Percentiles rank a stretch among this genome's conserved stretches.
Evolutionary conservation across 345 rosid species (phyloP).

Genomic region (Citrus mangshanensis): DNA sequence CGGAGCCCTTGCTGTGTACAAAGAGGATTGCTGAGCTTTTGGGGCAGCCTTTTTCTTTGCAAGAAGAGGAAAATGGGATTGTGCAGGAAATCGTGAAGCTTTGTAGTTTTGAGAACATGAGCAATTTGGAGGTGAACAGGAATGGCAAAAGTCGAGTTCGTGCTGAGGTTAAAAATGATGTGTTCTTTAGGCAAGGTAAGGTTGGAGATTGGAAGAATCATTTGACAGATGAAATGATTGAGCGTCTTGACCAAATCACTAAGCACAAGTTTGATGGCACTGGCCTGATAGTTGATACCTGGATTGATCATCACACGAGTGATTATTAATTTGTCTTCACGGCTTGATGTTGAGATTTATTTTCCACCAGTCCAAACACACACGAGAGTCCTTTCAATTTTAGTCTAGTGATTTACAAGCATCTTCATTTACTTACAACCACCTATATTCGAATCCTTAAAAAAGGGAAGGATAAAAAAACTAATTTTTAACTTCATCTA

Average conservation of each 20-base stretch:
- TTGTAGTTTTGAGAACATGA: background rate
- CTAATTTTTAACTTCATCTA: too few species aligned
- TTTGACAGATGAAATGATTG: background rate
- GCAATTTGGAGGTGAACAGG: background rate
- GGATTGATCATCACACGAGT: too few species aligned
- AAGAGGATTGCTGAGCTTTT: background rate
- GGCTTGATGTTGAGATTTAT: too few species aligned
- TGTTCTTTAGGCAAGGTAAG: background rate
- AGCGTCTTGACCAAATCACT: background rate
- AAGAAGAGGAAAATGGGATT: background rate
- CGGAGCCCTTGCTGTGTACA: background rate
- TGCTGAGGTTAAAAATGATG: background rate
- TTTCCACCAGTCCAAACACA: too few species aligned
- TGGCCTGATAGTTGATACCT: background rate
- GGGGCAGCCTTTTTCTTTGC: background rate
- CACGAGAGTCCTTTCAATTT: too few species aligned
- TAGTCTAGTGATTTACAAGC: too few species aligned
- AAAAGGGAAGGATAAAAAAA: too few species aligned
- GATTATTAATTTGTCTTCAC: too few species aligned
- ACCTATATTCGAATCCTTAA: too few species aligned
- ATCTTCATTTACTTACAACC: too few species aligned
- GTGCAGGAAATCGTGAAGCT: background rate
- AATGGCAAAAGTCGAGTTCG: background rate
- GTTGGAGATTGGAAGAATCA: conserved; percentile 5
- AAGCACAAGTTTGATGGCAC: background rate